Conservation (phyloP, 2,329 filamentous ascomycete species). For the Xylariales sp. region DNA sequence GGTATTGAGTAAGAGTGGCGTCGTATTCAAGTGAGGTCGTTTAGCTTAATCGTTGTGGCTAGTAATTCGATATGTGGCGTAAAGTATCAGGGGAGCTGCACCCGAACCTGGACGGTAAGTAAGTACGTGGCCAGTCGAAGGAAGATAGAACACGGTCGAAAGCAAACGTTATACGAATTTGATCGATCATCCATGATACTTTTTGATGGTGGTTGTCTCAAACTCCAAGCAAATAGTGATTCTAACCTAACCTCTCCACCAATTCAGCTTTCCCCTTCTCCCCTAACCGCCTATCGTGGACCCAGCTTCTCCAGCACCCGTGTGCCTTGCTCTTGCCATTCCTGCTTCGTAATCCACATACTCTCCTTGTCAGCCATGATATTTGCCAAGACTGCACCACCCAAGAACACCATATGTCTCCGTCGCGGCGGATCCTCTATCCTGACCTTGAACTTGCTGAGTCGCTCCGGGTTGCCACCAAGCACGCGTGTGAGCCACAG, state of each 20-base stretch:
- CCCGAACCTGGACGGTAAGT: neutral
- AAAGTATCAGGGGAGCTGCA: no score
- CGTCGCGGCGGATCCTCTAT: conserved; percentile 96
- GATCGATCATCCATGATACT: neutral
- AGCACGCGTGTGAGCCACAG: conserved; percentile 92
- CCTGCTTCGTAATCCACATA: conserved; percentile 97
- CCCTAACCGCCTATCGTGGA: conserved; percentile 70
- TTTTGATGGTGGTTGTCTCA: neutral
- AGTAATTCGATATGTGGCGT: no score
- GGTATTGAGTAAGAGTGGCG: no score
- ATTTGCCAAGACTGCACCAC: conserved; percentile 92
- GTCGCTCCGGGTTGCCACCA: conserved; percentile 82
- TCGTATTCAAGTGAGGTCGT: no score
- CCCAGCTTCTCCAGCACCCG: conserved; percentile 88
- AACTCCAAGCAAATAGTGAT: conserved; percentile 4
- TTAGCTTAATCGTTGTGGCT: no score
- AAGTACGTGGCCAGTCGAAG: neutral
- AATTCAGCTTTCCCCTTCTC: no score
- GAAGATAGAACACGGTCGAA: neutral
- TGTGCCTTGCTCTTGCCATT: conserved; percentile 92
- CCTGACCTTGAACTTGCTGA: conserved; percentile 99
- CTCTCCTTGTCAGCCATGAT: conserved; percentile 98
- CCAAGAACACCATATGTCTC: conserved; percentile 99
- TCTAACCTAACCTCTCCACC: neutral
- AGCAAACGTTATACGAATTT: neutral